Evolutionary conservation across 495 filamentous ascomycete genomes (phyloP).

Genomic region (Polyplosphaeria fusca): DNA sequence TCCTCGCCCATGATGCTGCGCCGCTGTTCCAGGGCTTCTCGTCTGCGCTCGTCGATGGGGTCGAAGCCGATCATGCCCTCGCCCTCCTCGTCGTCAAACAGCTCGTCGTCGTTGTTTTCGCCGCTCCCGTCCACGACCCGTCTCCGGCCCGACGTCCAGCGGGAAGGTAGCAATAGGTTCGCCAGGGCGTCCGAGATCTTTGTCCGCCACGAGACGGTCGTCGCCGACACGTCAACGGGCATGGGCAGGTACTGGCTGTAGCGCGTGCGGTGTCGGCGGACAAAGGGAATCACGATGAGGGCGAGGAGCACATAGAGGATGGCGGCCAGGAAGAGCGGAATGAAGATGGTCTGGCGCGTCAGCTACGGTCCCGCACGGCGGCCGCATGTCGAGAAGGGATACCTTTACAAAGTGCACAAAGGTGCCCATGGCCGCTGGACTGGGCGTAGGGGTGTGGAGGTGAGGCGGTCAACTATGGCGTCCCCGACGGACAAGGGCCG

Average conservation of each 20-base stretch:
- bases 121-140: slow-evolving; percentile 39
- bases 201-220: slow-evolving; percentile 60
- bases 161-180: slow-evolving; percentile 27
- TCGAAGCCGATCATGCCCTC: slow-evolving; percentile 62
- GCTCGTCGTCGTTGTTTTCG: slow-evolving; percentile 59
- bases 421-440: slow-evolving; percentile 21
- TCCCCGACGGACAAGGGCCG: no score
- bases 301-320: slow-evolving; percentile 68
- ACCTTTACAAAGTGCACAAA: slow-evolving; percentile 38
- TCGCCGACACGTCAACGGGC: slow-evolving; percentile 52
- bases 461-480: background rate
- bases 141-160: slow-evolving; percentile 47
- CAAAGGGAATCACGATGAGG: slow-evolving; percentile 69
- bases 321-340: slow-evolving; percentile 75
- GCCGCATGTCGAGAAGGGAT: background rate
- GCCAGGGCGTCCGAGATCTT: slow-evolving; percentile 48
- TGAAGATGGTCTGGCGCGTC: slow-evolving; percentile 62
- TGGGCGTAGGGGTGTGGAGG: background rate
- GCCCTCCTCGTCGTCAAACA: slow-evolving; percentile 67
- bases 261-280: slow-evolving; percentile 69
- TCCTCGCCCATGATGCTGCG: slow-evolving; percentile 36
- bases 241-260: slow-evolving; percentile 55
- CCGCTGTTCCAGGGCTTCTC: slow-evolving; percentile 51
- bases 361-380: background rate
- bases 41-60: slow-evolving; percentile 46